Percentiles rank a stretch among this genome's conserved stretches.
phyloP scores from a whole-genome alignment of 805 yeast species.

The Ogataea trehalophila region DNA sequence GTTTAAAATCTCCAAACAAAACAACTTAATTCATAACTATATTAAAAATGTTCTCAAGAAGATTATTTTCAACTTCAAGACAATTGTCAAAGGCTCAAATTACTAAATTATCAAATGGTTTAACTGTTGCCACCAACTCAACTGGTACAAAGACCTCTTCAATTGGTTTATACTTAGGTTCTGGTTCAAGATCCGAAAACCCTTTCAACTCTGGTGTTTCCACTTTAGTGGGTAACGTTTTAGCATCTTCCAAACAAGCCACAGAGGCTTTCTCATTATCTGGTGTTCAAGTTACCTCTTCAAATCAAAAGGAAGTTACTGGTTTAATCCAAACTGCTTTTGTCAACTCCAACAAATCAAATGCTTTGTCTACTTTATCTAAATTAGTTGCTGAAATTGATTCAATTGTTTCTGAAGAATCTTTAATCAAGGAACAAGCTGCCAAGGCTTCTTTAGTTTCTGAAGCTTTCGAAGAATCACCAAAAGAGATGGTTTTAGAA shows the following conservation, averaged over 20 bases:
- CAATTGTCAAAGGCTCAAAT: conserved; percentile 53
- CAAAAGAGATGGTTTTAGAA: conserved; percentile 57
- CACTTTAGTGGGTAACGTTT: conserved; percentile 51
- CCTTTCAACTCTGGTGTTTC: conserved; percentile 80
- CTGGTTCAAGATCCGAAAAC: conserved; percentile 78
- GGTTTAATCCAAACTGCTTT: conserved; percentile 57
- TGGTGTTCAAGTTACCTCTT: conserved; percentile 55
- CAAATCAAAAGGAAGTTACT: conserved; percentile 59
- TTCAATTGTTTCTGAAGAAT: conserved; percentile 36
- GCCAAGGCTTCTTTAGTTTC: conserved; percentile 41
- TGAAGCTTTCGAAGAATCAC: conserved; percentile 49
- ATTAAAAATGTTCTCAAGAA: conserved; percentile 38
- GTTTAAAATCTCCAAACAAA: not conserved
- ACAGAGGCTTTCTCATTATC: conserved; percentile 32
- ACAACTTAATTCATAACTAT: not conserved
- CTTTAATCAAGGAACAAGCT: conserved; percentile 42
- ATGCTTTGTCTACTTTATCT: conserved; percentile 51
- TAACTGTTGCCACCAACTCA: conserved; percentile 66
- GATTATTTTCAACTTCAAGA: conserved; percentile 52
- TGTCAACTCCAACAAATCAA: conserved; percentile 48
- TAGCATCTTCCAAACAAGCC: conserved; percentile 34
- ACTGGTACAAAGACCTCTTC: conserved; percentile 56
- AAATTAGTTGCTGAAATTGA: conserved; percentile 35
- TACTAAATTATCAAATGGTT: conserved; percentile 70
- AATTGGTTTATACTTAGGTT: conserved; percentile 66